phyloP scores from a whole-genome alignment of 2,329 filamentous ascomycete genomes.

The Stagonosporopsis tanaceti region DNA sequence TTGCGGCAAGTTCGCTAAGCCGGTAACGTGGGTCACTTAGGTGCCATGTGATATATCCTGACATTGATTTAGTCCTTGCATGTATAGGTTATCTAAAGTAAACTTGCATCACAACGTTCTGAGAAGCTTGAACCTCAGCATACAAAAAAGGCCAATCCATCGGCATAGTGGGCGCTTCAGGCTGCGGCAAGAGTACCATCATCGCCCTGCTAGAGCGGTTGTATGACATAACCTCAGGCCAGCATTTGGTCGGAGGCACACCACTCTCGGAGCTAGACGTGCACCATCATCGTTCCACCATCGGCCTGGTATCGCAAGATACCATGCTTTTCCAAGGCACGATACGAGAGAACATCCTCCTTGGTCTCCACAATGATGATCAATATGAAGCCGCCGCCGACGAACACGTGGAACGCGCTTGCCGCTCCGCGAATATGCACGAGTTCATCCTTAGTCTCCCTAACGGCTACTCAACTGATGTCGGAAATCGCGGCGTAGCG shows the following conservation, averaged over 20 bases:
- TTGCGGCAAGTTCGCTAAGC: not conserved
- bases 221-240: not conserved
- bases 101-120: not conserved
- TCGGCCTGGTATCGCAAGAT: not conserved
- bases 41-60: not conserved
- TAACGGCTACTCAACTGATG: not conserved
- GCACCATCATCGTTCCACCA: not conserved
- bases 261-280: not conserved
- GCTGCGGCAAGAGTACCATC: not conserved
- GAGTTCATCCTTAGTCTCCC: not conserved
- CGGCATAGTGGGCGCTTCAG: not conserved
- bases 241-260: not conserved
- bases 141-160: not conserved
- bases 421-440: not conserved
- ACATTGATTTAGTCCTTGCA: not conserved
- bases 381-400: not conserved
- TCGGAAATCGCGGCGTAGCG: not conserved
- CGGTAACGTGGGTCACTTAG: not conserved
- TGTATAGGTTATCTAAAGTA: not conserved
- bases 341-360: not conserved
- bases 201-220: not conserved
- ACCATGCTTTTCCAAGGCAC: not conserved
- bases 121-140: not conserved
- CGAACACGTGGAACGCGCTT: not conserved
- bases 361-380: not conserved